A percentile compares a stretch with the other conserved stretches of the same genome.
These are phyloP conservation scores for Paraconiothyrium brasiliense DNA, from an alignment of 2,329 filamentous ascomycete species.

Conservation along the genomic window DNA sequence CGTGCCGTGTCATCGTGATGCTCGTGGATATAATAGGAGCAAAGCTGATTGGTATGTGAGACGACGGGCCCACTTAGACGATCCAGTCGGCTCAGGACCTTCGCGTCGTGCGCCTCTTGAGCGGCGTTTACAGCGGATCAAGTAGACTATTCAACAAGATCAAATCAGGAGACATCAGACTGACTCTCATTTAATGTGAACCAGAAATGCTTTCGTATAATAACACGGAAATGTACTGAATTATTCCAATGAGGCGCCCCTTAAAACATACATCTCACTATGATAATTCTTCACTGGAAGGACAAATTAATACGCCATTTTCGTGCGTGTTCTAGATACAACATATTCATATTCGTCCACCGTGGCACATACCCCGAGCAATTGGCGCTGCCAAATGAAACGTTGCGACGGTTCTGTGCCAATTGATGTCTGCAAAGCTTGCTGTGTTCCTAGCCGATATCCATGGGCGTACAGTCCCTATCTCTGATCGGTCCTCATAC, in stretches of 20 bases:
- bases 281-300: too few species aligned
- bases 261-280: too few species aligned
- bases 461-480: neutral
- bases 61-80: neutral
- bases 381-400: neutral
- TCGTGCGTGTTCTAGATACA: neutral
- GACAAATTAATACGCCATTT: too few species aligned
- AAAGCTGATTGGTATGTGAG: conserved; percentile 1
- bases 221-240: too few species aligned
- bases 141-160: neutral
- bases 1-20: neutral
- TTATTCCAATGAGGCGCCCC: too few species aligned
- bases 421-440: neutral
- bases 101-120: neutral
- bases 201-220: too few species aligned
- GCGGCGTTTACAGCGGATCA: neutral
- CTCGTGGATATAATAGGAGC: neutral
- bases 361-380: neutral
- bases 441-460: neutral
- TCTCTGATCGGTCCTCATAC: neutral
- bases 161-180: too few species aligned
- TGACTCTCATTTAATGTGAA: too few species aligned
- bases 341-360: neutral
- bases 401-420: neutral
- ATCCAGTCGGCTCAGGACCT: neutral